phyloP scores from a whole-genome alignment of 164 flowering plant genomes.

The Nymphaea colorata region DNA sequence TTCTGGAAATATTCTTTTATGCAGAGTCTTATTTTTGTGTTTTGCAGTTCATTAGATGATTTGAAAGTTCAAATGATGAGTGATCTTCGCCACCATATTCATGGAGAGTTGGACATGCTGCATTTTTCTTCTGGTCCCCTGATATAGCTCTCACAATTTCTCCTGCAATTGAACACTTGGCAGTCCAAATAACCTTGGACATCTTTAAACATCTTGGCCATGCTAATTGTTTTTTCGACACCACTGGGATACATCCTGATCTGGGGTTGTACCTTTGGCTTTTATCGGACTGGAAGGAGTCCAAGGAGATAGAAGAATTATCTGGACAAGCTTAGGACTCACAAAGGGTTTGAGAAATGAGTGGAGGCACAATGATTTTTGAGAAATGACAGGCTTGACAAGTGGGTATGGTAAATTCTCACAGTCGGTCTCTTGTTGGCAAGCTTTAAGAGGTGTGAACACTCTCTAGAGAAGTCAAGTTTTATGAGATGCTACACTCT shows the following conservation, averaged over 20 bases:
- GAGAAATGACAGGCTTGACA: too few relatives aligned
- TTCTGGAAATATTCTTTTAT: too few relatives aligned
- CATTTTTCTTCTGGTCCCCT: constrained; percentile 43
- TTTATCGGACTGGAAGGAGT: constrained; percentile 56
- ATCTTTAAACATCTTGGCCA: constrained; percentile 12
- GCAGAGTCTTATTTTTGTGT: background rate
- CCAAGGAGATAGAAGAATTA: constrained; percentile 33
- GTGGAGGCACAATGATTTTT: too few relatives aligned
- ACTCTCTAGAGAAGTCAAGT: too few relatives aligned
- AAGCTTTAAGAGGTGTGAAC: too few relatives aligned
- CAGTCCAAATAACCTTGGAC: constrained; percentile 26
- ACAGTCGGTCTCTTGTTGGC: too few relatives aligned
- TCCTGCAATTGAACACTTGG: background rate
- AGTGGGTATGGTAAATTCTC: too few relatives aligned
- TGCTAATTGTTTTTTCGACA: constrained; percentile 35
- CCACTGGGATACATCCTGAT: constrained; percentile 28
- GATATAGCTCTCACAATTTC: too few relatives aligned
- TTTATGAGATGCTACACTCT: too few relatives aligned
- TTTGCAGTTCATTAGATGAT: constrained; percentile 54
- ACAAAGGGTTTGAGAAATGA: too few relatives aligned
- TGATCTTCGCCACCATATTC: constrained; percentile 76
- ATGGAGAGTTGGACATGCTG: constrained; percentile 92
- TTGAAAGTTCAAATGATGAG: constrained; percentile 41
- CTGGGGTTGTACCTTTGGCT: constrained; percentile 69
- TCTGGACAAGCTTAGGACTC: too few relatives aligned